Conservation (phyloP, 179 eudicot species). For the Corrigiola litoralis region DNA sequence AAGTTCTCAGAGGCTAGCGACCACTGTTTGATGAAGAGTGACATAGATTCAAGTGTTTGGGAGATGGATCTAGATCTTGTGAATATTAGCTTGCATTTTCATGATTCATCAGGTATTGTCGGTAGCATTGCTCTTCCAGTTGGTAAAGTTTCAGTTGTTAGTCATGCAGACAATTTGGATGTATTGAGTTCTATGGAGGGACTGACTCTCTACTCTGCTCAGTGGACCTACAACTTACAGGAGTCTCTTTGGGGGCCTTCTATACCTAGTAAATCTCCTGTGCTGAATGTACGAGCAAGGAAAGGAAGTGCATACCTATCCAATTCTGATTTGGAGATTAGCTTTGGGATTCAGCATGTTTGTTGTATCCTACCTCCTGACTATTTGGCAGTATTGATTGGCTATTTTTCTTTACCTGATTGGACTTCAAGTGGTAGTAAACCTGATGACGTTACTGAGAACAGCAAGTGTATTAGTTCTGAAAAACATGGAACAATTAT, state of each 20-base stretch:
- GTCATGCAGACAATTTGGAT: constrained; percentile 48
- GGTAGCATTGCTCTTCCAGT: constrained; percentile 55
- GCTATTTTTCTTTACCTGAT: constrained; percentile 77
- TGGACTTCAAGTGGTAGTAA: constrained; percentile 41
- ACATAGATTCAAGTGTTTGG: constrained; percentile 15
- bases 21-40: constrained; percentile 11
- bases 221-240: constrained; percentile 44
- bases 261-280: constrained; percentile 37
- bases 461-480: constrained; percentile 11
- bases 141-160: constrained; percentile 44
- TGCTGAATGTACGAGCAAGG: constrained; percentile 56
- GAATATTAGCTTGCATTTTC: constrained; percentile 58
- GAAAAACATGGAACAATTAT: constrained; percentile 22
- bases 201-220: constrained; percentile 50
- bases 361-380: constrained; percentile 78
- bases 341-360: constrained; percentile 74
- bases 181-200: constrained; percentile 66
- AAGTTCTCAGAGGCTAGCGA: constrained; percentile 20
- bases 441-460: constrained; percentile 18
- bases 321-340: constrained; percentile 45
- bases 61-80: constrained; percentile 38
- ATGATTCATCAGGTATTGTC: constrained; percentile 67
- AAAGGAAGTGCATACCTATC: constrained; percentile 28
- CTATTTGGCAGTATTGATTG: constrained; percentile 66
- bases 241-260: constrained; percentile 82